phyloP scores from a whole-genome alignment of 106 monocot genomes.

The Dioscorea dumetorum region DNA sequence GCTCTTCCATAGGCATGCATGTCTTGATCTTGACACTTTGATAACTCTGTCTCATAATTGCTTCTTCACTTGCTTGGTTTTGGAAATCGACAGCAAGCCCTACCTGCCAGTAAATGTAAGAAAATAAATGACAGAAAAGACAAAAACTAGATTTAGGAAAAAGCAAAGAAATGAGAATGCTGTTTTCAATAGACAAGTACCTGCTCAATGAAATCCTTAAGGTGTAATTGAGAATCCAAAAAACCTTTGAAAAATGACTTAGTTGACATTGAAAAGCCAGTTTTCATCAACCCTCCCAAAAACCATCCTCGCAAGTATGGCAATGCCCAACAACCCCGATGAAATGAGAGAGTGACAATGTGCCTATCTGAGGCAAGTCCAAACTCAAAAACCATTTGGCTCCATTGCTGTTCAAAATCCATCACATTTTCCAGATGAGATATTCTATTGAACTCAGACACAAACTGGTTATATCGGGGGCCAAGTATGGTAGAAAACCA shows the following conservation, averaged over 20 bases:
- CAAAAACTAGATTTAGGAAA: neutral
- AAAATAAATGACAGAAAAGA: neutral
- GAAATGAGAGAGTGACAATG: conserved; percentile 38
- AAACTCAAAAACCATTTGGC: conserved; percentile 53
- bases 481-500: conserved; percentile 57
- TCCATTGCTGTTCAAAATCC: conserved; percentile 60
- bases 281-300: conserved; percentile 37
- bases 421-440: conserved; percentile 34
- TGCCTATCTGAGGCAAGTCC: conserved; percentile 58
- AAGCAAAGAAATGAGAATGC: conserved; percentile 1
- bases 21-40: conserved; percentile 54
- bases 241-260: conserved; percentile 61
- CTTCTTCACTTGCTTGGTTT: conserved; percentile 69
- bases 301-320: conserved; percentile 63
- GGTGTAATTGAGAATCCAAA: conserved; percentile 55
- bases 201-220: conserved; percentile 80
- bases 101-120: conserved; percentile 30
- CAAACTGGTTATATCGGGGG: conserved; percentile 55
- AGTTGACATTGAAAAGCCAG: conserved; percentile 31
- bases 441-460: conserved; percentile 42
- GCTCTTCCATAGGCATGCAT: conserved; percentile 81
- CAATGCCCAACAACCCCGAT: conserved; percentile 53
- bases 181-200: conserved; percentile 25
- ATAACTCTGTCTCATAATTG: conserved; percentile 61
- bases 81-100: conserved; percentile 46